phyloP scores from a whole-genome alignment of 805 yeast species.

The Metschnikowia santaceciliae region DNA sequence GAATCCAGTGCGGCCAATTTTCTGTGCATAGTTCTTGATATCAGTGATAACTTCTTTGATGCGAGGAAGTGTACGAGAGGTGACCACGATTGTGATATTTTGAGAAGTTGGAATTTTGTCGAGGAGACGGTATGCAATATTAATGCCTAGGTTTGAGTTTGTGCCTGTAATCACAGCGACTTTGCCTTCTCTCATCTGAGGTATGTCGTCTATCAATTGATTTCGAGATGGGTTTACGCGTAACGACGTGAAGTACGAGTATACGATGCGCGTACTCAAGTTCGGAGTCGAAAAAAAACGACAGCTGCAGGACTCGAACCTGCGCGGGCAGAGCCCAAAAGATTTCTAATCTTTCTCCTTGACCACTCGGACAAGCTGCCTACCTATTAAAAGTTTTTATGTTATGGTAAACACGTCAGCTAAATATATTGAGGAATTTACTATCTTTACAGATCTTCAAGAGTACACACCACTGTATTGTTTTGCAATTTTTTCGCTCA shows the following conservation, averaged over 20 bases:
- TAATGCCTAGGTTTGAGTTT: conserved; percentile 72
- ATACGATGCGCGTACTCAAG: background rate
- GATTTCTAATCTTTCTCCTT: conserved; percentile 75
- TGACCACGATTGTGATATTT: conserved; percentile 75
- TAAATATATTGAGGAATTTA: too few relatives aligned
- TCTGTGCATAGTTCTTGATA: conserved; percentile 35
- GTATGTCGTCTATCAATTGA: background rate
- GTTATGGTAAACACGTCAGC: too few relatives aligned
- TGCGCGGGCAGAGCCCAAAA: conserved; percentile 76
- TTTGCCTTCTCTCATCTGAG: conserved; percentile 20
- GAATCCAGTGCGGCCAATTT: conserved; percentile 43
- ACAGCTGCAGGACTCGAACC: conserved; percentile 77
- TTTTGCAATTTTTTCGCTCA: too few relatives aligned
- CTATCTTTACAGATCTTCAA: too few relatives aligned
- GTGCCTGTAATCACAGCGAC: conserved; percentile 43
- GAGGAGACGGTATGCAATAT: conserved; percentile 76
- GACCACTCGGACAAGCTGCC: conserved; percentile 73
- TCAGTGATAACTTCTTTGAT: conserved; percentile 67
- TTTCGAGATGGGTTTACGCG: background rate
- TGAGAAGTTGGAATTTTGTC: conserved; percentile 50
- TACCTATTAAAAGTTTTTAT: too few relatives aligned
- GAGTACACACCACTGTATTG: too few relatives aligned
- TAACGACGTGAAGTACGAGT: background rate
- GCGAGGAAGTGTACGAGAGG: conserved; percentile 84
- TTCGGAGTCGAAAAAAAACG: conserved; percentile 35